A percentile compares a stretch with the other conserved stretches of the same genome.
Conservation (phyloP, 345 rosid genomes). For the Moringa oleifera region DNA sequence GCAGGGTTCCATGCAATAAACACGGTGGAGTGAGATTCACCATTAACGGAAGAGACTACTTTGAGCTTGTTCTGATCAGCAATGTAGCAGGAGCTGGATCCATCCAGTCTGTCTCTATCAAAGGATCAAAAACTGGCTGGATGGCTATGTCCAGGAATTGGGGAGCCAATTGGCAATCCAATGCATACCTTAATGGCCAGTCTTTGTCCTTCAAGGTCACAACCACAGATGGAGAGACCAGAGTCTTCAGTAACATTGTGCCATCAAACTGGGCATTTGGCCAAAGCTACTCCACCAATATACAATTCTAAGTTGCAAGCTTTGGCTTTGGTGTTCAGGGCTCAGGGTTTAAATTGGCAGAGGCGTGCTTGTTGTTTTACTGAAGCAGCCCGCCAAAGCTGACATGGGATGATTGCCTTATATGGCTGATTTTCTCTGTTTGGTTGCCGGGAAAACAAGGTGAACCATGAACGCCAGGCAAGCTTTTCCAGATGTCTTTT, state of each 20-base stretch:
- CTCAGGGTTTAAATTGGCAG: constrained; percentile 23
- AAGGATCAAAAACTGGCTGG: constrained; percentile 80
- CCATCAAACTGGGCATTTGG: constrained; percentile 77
- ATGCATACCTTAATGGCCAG: constrained; percentile 72
- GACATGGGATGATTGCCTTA: neutral
- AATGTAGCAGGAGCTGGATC: constrained; percentile 84
- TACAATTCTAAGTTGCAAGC: constrained; percentile 34
- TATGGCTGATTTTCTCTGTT: neutral
- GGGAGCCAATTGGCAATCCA: constrained; percentile 98
- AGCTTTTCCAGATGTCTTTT: neutral
- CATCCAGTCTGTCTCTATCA: constrained; percentile 51
- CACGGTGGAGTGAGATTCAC: constrained; percentile 86
- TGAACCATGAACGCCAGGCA: constrained; percentile 14
- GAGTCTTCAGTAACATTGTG: constrained; percentile 37
- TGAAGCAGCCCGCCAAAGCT: constrained; percentile 41
- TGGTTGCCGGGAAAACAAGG: neutral
- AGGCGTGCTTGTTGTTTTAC: constrained; percentile 30
- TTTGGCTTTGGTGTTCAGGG: constrained; percentile 6
- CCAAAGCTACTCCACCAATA: constrained; percentile 40
- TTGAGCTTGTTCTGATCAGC: constrained; percentile 69
- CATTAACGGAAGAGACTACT: constrained; percentile 74
- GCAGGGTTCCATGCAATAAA: constrained; percentile 84
- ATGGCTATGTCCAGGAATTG: constrained; percentile 82
- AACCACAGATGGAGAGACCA: constrained; percentile 58
- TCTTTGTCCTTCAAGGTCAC: constrained; percentile 71